These are phyloP conservation scores for Cryptococcus sp. DNA, from an alignment of 1,284 basidiomycete species.

Conservation along the genomic window DNA sequence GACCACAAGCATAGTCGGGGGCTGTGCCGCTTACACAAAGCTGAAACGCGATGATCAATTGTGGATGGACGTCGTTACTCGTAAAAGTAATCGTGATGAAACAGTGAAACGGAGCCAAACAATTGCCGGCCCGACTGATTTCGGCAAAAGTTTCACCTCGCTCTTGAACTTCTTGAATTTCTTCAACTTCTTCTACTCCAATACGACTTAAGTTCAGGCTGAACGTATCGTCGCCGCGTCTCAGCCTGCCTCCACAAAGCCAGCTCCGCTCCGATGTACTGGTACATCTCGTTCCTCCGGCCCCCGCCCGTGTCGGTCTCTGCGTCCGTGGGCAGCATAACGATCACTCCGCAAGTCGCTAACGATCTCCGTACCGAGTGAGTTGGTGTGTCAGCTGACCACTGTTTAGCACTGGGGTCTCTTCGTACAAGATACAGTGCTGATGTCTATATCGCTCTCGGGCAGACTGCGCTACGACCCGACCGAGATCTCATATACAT, in stretches of 20 bases:
- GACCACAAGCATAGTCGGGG: no score
- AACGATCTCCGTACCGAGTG: conserved; percentile 54
- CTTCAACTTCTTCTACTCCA: background rate
- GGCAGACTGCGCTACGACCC: conserved; percentile 40
- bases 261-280: conserved; percentile 42
- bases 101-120: no score
- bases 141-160: background rate
- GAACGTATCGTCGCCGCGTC: background rate
- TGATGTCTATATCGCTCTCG: background rate
- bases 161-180: background rate
- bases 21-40: no score
- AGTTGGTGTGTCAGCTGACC: conserved; percentile 15
- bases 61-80: no score
- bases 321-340: conserved; percentile 27
- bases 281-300: conserved; percentile 54
- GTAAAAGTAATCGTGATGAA: no score
- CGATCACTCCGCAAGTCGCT: conserved; percentile 53
- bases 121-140: background rate
- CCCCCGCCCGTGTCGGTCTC: conserved; percentile 46
- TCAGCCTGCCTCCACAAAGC: background rate
- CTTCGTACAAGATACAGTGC: background rate
- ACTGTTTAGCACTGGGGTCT: background rate
- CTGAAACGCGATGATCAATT: no score
- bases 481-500: conserved; percentile 43
- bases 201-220: background rate